phyloP scores from a whole-genome alignment of 306 rosid species.

The Ormosia emarginata region DNA sequence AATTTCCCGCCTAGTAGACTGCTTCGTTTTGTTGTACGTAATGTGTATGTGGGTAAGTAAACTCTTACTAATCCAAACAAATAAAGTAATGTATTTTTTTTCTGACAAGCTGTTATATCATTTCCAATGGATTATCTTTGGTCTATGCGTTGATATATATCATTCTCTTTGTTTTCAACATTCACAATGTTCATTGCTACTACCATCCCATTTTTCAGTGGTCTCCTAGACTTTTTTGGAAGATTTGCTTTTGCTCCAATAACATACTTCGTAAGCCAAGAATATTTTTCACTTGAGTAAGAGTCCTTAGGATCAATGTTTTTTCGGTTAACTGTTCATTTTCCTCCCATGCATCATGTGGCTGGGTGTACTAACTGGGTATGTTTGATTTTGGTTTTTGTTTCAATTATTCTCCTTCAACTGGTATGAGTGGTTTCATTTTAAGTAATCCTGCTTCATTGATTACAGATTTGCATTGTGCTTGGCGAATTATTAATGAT shows the following conservation, averaged over 20 bases:
- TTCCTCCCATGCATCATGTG: conserved; percentile 66
- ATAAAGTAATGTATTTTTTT: too few relatives aligned
- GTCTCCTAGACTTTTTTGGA: conserved; percentile 52
- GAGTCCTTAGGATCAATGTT: not conserved
- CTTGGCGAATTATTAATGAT: conserved; percentile 49
- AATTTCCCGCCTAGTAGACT: conserved; percentile 29
- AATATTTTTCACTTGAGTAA: not conserved
- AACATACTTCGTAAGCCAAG: conserved; percentile 46
- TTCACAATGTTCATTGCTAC: conserved; percentile 56
- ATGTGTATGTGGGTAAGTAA: conserved; percentile 47
- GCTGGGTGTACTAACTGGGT: conserved; percentile 67
- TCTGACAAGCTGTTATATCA: not conserved
- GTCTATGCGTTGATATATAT: not conserved
- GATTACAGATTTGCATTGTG: conserved; percentile 56
- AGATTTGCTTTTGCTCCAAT: conserved; percentile 70
- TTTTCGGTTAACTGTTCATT: not conserved
- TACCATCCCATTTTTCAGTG: conserved; percentile 56
- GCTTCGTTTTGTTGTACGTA: conserved; percentile 44
- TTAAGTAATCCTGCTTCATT: not conserved
- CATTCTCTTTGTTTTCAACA: conserved; percentile 20
- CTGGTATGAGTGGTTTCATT: not conserved
- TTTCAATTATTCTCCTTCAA: not conserved
- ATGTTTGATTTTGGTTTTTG: conserved; percentile 7
- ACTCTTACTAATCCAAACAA: not conserved
- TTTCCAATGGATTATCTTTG: not conserved